phyloP scores from a whole-genome alignment of 169 alveolate genomes.

The Plasmodium vivax region DNA sequence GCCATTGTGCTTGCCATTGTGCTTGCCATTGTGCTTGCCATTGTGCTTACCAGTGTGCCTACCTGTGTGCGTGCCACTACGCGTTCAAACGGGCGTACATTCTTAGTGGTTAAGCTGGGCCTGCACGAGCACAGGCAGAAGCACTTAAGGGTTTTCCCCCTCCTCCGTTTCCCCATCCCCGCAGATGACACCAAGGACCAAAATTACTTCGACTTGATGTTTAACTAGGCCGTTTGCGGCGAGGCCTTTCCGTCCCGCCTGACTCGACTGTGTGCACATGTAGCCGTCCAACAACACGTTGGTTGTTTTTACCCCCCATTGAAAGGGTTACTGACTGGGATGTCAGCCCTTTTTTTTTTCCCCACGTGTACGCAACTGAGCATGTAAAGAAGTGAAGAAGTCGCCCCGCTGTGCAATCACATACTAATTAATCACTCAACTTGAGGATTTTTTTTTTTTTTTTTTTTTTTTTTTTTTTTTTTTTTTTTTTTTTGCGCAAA shows the following conservation, averaged over 20 bases:
- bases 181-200: conserved; percentile 10
- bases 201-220: conserved; percentile 9
- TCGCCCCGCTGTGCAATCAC: neutral
- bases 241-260: neutral
- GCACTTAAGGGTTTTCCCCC: neutral
- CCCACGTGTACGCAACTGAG: neutral
- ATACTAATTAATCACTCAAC: neutral
- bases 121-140: neutral
- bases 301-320: neutral
- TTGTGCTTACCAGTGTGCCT: too few relatives aligned
- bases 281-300: neutral
- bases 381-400: neutral
- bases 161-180: neutral
- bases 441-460: neutral
- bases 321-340: neutral
- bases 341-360: neutral
- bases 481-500: neutral
- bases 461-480: too few relatives aligned
- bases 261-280: neutral
- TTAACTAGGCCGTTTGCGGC: neutral
- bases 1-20: neutral
- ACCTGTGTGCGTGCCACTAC: neutral
- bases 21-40: too few relatives aligned
- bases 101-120: neutral
- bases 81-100: neutral